Evolutionary conservation across 1,139 yeast genomes (phyloP), one percentile per base, ranked within the genome.

Genomic region (Candida tropicalis): DNA sequence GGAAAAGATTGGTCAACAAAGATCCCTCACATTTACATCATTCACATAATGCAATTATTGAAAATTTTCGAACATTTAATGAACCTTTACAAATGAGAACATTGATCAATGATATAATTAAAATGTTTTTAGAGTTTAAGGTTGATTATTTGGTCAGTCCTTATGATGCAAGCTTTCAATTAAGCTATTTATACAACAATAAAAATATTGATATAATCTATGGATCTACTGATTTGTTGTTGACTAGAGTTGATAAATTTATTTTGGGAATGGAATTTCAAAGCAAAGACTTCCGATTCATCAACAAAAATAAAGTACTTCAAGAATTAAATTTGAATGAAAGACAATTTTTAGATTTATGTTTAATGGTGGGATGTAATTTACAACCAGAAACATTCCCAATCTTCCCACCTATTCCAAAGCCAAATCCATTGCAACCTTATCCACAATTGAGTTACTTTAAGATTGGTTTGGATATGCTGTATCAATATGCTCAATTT

Each of bases 61-160:
- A 73, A 40, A 65, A 73, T 4, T 79, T 77, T 50, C 64, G 82
- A 46, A 66, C 72, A 38, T 68, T 64, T 44, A 68, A 73, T 17
- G 77, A 75, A 36, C 78, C 81, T 0, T 66, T 68, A 53, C 72
- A 72, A 29, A 60, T 70, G 55, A 68, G 78, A 44, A 75, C 81
- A 2, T 74, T 82, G 62, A 64, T 76, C 45, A 69, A 75, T 43
- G 83, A 81, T 50, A 67, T 88, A 50, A 69, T 87, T 47, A 66
- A 73, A 31, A 76, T 79, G 47, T 78, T 93, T 48, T 73, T 76
- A 39, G 78, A 75, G 20, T 70, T 76, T 43, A 77, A 71, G 3
- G 68, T 88, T 22, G 86, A 83, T 49, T 91, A 79, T 58, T 63
- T 89, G 47, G 79, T 90, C 13, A 86, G 96, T 25, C 99, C 99